These are phyloP conservation scores for Leccinum pseudoinsigne DNA, from an alignment of 1,284 basidiomycete species.

Conservation along the genomic window DNA sequence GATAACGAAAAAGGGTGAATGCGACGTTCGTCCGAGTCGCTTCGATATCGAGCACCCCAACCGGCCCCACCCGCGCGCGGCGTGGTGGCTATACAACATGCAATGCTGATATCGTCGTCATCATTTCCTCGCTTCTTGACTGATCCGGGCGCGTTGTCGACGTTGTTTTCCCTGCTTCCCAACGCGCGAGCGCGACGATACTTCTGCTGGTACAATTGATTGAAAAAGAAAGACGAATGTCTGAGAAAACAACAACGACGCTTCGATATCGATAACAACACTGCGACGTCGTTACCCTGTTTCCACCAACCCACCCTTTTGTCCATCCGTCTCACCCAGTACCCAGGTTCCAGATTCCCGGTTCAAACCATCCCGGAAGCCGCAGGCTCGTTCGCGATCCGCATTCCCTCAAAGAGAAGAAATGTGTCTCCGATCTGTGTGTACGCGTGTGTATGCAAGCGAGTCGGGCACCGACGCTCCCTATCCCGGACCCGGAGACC, in stretches of 20 bases:
- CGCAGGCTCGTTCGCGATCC: neutral
- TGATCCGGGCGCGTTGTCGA: neutral
- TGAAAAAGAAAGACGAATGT: neutral
- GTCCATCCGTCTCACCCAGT: neutral
- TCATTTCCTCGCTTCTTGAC: neutral
- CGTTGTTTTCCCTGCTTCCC: neutral
- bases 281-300: neutral
- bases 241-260: neutral
- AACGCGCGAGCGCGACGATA: neutral
- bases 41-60: neutral
- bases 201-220: neutral
- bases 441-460: neutral
- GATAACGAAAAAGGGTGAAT: neutral
- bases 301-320: neutral
- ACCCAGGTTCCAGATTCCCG: neutral
- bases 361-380: constrained; percentile 2
- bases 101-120: neutral
- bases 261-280: neutral
- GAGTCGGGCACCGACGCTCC: neutral
- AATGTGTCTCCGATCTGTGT: neutral
- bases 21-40: neutral
- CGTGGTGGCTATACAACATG: neutral
- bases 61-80: neutral
- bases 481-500: neutral
- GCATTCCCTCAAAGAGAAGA: neutral